Evolutionary conservation across 495 filamentous ascomycete genomes (phyloP), one percentile per base, ranked within the genome.

Genomic region (Bryoglossum gracile): DNA sequence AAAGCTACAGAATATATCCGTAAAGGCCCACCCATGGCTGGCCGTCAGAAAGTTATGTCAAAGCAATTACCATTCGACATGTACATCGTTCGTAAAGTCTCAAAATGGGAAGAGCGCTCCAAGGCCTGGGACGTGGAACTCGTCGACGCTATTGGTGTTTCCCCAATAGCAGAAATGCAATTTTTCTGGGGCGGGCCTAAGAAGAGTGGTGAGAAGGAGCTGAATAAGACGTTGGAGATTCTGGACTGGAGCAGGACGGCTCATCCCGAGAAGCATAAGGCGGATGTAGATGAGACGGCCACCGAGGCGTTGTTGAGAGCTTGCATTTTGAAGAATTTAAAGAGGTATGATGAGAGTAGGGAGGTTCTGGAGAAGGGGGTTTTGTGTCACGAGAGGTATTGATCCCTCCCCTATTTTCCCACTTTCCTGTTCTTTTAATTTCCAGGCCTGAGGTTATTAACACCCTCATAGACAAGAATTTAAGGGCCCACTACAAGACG

Each of bases 111-210:
- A 57, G 77, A 82, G 18, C 76, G 90, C 13, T 83, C 87, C 10
- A 81, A 81, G 51, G 71, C 76, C 21, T 76, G 80, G 65, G 70
- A 74, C 2, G 66, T 91, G 18, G 75, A 83, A 10, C 68, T 96
- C 5, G 75, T 86, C 2, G 91, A 97, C 55, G 89, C 83, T 1
- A 72, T 94, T 22, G 89, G 89, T 17, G 80, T 91, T 6, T 84
- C 82, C 53, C 94, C 92, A 0, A 63, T 87, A 2, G 81, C 89
- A 58, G 92, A 98, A 68, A 95, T 98, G 89, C 81, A 86, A n/a
- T 95, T 91, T 63, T 80, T 97, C 58, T 98, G 92, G 92, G 89
- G 78, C 51, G 84, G 84, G 1, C 69, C 70, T 34, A 94, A 86
- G 65, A 80, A 88, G 33, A 92, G 95, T 86, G 69, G 72, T 17